These are phyloP conservation scores for Colletotrichum zoysiae DNA, from an alignment of 2,329 filamentous ascomycete species.

Conservation along the genomic window DNA sequence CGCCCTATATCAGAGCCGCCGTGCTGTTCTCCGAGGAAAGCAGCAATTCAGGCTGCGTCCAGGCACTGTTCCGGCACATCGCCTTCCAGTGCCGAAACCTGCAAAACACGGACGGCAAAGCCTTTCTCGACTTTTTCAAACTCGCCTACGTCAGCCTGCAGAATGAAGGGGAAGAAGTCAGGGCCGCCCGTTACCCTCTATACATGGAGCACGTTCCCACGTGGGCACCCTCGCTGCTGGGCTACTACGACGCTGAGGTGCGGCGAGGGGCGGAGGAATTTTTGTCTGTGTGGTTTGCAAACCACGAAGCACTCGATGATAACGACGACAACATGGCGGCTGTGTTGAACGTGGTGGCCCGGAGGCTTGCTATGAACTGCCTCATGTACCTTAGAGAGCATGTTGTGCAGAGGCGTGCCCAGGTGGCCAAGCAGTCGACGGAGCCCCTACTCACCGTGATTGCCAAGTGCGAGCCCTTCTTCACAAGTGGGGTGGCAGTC, in stretches of 20 bases:
- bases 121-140: slow-evolving; percentile 61
- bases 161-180: slow-evolving; percentile 45
- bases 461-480: slow-evolving; percentile 57
- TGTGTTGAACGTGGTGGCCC: slow-evolving; percentile 53
- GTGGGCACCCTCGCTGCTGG: slow-evolving; percentile 67
- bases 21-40: slow-evolving; percentile 64
- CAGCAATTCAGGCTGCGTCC: slow-evolving; percentile 50
- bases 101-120: slow-evolving; percentile 61
- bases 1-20: slow-evolving; percentile 70
- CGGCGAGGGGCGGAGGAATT: slow-evolving; percentile 58
- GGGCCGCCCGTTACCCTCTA: slow-evolving; percentile 48
- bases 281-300: slow-evolving; percentile 55
- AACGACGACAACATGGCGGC: slow-evolving; percentile 50
- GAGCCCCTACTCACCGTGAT: slow-evolving; percentile 58
- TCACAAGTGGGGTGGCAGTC: slow-evolving; percentile 43
- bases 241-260: slow-evolving; percentile 59
- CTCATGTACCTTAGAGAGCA: slow-evolving; percentile 61
- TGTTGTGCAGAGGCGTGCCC: slow-evolving; percentile 57
- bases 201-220: slow-evolving; percentile 48
- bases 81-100: slow-evolving; percentile 58
- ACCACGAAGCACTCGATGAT: slow-evolving; percentile 42
- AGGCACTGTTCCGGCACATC: slow-evolving; percentile 58
- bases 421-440: slow-evolving; percentile 59
- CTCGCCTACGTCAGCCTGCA: slow-evolving; percentile 48
- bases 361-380: slow-evolving; percentile 58